Evolutionary conservation across 768 basidiomycete species (phyloP).

Genomic region (Amanita polypyramis): DNA sequence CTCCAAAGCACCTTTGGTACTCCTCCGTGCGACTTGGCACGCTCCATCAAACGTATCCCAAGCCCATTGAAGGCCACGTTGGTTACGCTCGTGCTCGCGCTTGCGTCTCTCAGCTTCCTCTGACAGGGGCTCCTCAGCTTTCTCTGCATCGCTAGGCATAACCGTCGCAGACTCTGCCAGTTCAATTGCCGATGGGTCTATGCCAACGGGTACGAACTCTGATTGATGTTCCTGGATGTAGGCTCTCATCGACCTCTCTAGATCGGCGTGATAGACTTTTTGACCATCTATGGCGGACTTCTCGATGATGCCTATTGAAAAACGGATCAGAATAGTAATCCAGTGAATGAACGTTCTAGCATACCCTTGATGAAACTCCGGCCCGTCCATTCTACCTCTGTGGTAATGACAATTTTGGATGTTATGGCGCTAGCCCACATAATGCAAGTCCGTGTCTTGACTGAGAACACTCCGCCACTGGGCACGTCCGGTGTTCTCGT

Average conservation of each 20-base stretch:
- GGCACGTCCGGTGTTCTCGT: constrained; percentile 94
- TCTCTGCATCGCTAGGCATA: constrained; percentile 18
- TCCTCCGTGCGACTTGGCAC: constrained; percentile 56
- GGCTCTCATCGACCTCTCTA: constrained; percentile 74
- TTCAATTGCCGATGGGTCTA: constrained; percentile 48
- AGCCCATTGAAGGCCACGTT: constrained; percentile 77
- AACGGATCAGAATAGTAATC: not conserved
- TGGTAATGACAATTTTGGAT: constrained; percentile 77
- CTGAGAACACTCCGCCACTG: constrained; percentile 83
- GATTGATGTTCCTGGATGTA: constrained; percentile 86
- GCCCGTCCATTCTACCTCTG: constrained; percentile 92
- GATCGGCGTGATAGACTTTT: constrained; percentile 71
- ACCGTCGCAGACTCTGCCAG: constrained; percentile 30
- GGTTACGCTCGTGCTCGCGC: constrained; percentile 59
- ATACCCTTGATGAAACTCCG: constrained; percentile 92
- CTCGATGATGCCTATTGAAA: constrained; percentile 76
- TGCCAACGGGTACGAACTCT: constrained; percentile 82
- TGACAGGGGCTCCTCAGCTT: constrained; percentile 13
- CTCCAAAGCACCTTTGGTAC: constrained; percentile 63
- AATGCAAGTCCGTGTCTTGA: constrained; percentile 91
- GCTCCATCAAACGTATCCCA: constrained; percentile 81
- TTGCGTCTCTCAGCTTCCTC: constrained; percentile 33
- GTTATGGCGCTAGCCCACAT: constrained; percentile 84
- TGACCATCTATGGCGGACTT: constrained; percentile 87
- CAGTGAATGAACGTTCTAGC: not conserved